These are phyloP conservation scores for Alternaria hordeiaustralica DNA, from an alignment of 2,329 filamentous ascomycete species.

Conservation along the genomic window DNA sequence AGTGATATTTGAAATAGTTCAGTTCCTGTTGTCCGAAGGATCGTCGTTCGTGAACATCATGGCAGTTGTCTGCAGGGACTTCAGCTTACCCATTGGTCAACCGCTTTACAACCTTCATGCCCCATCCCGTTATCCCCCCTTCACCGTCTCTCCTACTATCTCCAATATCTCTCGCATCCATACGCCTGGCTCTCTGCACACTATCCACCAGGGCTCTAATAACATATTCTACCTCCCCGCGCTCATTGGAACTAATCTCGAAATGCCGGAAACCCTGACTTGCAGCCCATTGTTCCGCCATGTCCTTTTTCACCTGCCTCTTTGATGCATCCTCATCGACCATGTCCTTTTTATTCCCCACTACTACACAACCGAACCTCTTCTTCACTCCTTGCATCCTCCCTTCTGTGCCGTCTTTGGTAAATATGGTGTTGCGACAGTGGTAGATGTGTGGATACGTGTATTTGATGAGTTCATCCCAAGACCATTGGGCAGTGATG, in stretches of 20 bases:
- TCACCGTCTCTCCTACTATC: background rate
- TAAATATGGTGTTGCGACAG: constrained; percentile 11
- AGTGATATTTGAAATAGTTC: background rate
- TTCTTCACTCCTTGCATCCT: constrained; percentile 8
- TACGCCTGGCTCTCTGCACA: constrained; percentile 11
- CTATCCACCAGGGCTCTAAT: constrained; percentile 24
- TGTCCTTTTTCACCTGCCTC: constrained; percentile 21
- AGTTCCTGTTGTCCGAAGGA: background rate
- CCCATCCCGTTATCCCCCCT: background rate
- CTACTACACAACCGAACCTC: constrained; percentile 37
- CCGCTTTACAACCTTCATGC: background rate
- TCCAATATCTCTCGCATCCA: constrained; percentile 13
- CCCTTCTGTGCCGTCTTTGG: background rate
- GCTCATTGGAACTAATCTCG: constrained; percentile 23
- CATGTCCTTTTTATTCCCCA: constrained; percentile 36
- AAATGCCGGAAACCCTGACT: constrained; percentile 28
- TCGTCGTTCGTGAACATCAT: background rate
- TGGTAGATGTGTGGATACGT: constrained; percentile 26
- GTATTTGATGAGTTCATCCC: constrained; percentile 23
- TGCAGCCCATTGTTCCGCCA: constrained; percentile 32
- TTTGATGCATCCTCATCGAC: background rate
- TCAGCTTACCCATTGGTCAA: background rate
- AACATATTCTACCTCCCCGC: constrained; percentile 15
- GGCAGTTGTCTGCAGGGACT: background rate
- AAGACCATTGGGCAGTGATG: constrained; percentile 29